Evolutionary conservation across 148 eudicot species (phyloP).

Genomic region (Silene uniflora): DNA sequence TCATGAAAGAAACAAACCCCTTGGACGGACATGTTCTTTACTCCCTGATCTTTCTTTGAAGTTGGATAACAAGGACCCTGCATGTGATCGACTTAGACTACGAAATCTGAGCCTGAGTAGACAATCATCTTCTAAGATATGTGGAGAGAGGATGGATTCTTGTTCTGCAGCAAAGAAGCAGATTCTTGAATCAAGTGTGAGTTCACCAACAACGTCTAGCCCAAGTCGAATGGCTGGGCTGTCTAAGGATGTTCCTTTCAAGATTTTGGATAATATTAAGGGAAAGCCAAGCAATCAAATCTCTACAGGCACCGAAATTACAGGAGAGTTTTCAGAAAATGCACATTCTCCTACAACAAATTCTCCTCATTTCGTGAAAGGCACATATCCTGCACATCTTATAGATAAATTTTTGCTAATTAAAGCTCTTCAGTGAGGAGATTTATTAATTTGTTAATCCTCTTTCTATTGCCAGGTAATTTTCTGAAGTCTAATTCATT

Average conservation of each 20-base stretch:
- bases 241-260: constrained; percentile 49
- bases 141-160: constrained; percentile 49
- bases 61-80: constrained; percentile 38
- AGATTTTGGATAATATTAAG: constrained; percentile 48
- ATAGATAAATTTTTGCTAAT: constrained; percentile 1
- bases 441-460: constrained; percentile 12
- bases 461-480: constrained; percentile 46
- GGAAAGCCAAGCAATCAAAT: constrained; percentile 39
- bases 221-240: constrained; percentile 40
- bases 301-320: constrained; percentile 29
- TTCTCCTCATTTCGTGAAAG: constrained; percentile 24
- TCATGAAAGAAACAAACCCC: constrained; percentile 42
- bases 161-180: constrained; percentile 55
- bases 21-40: constrained; percentile 37
- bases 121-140: constrained; percentile 48
- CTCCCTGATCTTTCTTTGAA: constrained; percentile 27
- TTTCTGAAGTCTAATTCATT: constrained; percentile 74
- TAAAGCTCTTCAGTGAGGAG: constrained; percentile 4
- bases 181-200: constrained; percentile 46
- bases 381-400: constrained; percentile 16
- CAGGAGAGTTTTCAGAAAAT: constrained; percentile 43
- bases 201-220: constrained; percentile 44
- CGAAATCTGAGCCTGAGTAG: constrained; percentile 28
- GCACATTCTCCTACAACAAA: constrained; percentile 37
- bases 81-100: constrained; percentile 32